Base-by-base conservation (phyloP, 306 rosid genomes). In the Lithocarpus polystachyus region DNA sequence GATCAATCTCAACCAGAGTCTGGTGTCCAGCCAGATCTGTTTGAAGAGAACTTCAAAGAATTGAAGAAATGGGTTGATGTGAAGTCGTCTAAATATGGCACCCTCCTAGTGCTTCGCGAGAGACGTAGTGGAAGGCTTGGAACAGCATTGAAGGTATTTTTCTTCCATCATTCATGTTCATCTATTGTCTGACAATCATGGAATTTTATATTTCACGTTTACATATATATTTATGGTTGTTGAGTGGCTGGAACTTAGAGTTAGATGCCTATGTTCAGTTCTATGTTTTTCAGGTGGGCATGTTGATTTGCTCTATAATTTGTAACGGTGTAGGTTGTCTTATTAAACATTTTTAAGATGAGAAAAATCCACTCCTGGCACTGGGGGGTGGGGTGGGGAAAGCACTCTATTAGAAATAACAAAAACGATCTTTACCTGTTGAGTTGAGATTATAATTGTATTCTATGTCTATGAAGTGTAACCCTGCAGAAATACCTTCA, bases 31-130 rank as follows among this genome's bases (percentile, higher is more conserved):
- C 72, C 82, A 71, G 95, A 95, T 53, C 52, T 60, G 73, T 95
- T 95, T 76, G 99, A 95, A 79, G 92, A 88, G 79, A 95, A 88
- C 89, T 95, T 88, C 56, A 78, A 68, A 80, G 97, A 95, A 77
- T 81, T 95, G 81, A 88, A 83, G 88, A 95, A 89, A 85, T 95
- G 99, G 99, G 98, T 91, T 56, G 89, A 92, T 48, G 86, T 89
- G 74, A 95, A 91, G 83, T 81, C 97, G 72, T 48, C 94, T 48
- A 95, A 89, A 75, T 92, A 87, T 74, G 97, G 98, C 82, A 86
- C 89, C 72, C 95, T 95, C 74, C 77, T 87, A 5, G 97, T 92
- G 22, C 76, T 83, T 43, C 93, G 87, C 1, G 99, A 95, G 84
- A 91, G 87, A 88, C 95, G 97, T 8, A 17, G 79, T 54, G 82